These are phyloP conservation scores for Xanthoconium separans DNA, from an alignment of 1,284 basidiomycete species.

Conservation along the genomic window DNA sequence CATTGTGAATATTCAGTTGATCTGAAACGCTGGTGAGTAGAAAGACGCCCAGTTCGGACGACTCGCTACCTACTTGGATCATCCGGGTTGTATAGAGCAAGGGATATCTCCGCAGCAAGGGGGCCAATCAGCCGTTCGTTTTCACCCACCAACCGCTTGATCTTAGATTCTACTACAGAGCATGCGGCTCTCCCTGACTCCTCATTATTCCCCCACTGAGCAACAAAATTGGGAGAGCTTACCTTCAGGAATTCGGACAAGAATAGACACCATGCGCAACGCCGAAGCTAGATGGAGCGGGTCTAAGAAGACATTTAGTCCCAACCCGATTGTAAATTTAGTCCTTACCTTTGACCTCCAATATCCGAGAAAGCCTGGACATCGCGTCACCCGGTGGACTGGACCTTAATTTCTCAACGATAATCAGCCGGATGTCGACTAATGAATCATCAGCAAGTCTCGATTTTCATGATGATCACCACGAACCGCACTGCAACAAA, in stretches of 20 bases:
- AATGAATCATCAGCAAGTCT: neutral
- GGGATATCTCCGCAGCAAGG: constrained; percentile 22
- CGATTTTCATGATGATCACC: neutral
- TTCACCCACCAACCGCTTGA: too few species aligned
- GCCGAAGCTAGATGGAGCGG: constrained; percentile 10
- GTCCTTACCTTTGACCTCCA: constrained; percentile 12
- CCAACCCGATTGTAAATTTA: fast-evolving
- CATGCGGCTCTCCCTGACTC: too few species aligned
- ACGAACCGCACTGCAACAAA: constrained; percentile 23
- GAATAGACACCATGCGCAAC: constrained; percentile 12
- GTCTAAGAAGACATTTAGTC: constrained; percentile 7
- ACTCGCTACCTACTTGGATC: constrained; percentile 3
- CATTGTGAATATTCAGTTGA: too few species aligned
- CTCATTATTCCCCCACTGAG: too few species aligned
- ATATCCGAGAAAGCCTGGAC: constrained; percentile 17
- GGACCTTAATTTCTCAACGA: neutral
- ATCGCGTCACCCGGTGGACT: neutral
- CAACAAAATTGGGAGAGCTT: too few species aligned
- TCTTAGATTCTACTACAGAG: too few species aligned
- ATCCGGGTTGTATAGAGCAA: constrained; percentile 14
- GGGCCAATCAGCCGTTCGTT: too few species aligned
- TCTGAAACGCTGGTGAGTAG: too few species aligned
- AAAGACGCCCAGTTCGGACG: neutral
- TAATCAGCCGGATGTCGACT: constrained; percentile 10
- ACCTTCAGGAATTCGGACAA: too few species aligned